phyloP scores from a whole-genome alignment of 768 basidiomycete genomes.

The Mycena polygramma region DNA sequence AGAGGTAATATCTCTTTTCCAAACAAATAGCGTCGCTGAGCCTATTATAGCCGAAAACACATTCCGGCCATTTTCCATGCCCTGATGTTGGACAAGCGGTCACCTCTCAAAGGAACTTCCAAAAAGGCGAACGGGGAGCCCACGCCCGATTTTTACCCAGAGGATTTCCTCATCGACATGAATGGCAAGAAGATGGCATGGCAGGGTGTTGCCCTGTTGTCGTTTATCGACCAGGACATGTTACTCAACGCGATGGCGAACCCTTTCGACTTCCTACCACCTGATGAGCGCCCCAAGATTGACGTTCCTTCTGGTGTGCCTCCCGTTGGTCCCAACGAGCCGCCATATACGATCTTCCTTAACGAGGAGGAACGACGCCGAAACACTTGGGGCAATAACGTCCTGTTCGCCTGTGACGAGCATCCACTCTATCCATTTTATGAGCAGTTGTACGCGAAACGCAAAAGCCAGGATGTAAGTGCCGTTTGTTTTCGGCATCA shows the following conservation, averaged over 20 bases:
- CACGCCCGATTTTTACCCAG: slow-evolving; percentile 83
- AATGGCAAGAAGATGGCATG: slow-evolving; percentile 99
- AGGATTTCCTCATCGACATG: slow-evolving; percentile 96
- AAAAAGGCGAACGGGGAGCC: slow-evolving; percentile 55
- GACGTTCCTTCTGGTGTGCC: slow-evolving; percentile 15
- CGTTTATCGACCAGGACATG: slow-evolving; percentile 92
- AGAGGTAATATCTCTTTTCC: slow-evolving; percentile 66
- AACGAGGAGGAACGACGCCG: slow-evolving; percentile 86
- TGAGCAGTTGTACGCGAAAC: slow-evolving; percentile 91
- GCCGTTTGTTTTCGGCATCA: slow-evolving; percentile 13
- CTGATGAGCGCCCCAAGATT: slow-evolving; percentile 30
- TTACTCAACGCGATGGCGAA: slow-evolving; percentile 85
- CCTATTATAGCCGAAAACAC: slow-evolving; percentile 77
- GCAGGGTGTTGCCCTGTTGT: slow-evolving; percentile 97
- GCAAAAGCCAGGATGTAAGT: slow-evolving; percentile 82
- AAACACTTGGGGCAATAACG: slow-evolving; percentile 88
- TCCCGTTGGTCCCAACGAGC: slow-evolving; percentile 21
- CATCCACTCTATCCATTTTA: slow-evolving; percentile 91
- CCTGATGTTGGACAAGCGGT: slow-evolving; percentile 89
- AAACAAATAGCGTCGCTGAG: slow-evolving; percentile 23
- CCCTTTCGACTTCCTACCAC: slow-evolving; percentile 30
- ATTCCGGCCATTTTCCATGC: slow-evolving; percentile 89
- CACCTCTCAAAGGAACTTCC: slow-evolving; percentile 53
- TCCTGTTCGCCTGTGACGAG: slow-evolving; percentile 86
- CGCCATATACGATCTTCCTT: slow-evolving; percentile 54